Base-by-base conservation (phyloP, 805 yeast species). In the Suhomyces sp. region DNA sequence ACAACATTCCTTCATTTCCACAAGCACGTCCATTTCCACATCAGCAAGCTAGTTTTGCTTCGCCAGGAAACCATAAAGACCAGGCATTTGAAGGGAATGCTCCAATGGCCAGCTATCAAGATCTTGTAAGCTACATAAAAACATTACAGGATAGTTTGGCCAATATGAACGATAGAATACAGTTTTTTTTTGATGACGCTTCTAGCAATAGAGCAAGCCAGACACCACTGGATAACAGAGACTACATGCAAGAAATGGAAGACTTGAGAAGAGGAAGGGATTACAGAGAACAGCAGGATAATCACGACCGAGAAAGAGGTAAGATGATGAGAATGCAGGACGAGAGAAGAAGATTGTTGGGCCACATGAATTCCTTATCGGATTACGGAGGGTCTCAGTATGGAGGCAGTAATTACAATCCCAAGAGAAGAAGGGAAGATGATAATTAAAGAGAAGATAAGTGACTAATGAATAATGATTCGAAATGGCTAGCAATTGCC, bases 71-170 rank as follows among this genome's bases (percentile, higher is more conserved):
- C 9, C 35, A 9, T n/a, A n/a, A 12, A n/a, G 17, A 10, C 29
- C 29, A 25, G 10, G 29, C n/a, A 29, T 12, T 29, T 21, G 41
- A 37, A 37, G 41, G 21, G 6, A 37, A 3, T 37, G 70, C 71
- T 13, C 59, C 67, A 2, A 53, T 65, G 49, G 61, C 63, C 3
- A 64, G 61, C 48, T 72, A 72, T 56, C 71, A 68, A 39, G 73
- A 71, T 44, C 59, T 72, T 43, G 67, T 68, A n/a, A 54, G 59
- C 4, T 71, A 71, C 52, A 67, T 75, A 3, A 67, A 65, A 19
- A 50, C 60, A 1, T 56, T 72, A n/a, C 73, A 71, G 51, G 65
- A 63, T 9, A 63, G 56, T 40, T 52, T 71, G 47, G 53, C 44
- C 39, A 57, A 53, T 31, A 63, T 72, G 59, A 68, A 65, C 50